Base-by-base conservation (phyloP, 2,329 filamentous ascomycete species). In the Corniculantispora saksenae region DNA sequence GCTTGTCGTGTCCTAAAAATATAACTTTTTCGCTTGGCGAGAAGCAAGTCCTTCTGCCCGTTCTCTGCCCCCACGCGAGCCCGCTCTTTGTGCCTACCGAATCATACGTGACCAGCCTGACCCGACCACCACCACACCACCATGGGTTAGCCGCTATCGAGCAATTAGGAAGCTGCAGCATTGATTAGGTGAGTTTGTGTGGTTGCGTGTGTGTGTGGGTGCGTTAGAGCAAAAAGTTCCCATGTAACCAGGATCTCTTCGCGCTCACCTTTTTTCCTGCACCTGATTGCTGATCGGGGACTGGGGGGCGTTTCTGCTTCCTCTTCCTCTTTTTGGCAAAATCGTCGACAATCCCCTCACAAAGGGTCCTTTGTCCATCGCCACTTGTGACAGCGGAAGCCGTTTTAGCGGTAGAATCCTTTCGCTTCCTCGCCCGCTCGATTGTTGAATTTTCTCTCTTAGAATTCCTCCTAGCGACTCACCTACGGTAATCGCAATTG, bases 121-220 rank as follows among this genome's bases (percentile, higher is more conserved):
- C 32, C n/a, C n/a, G 32, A 32, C 32, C 10, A 10, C 6, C 32
- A 6, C 6, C 51, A 59, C 43, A 47, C 38, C 40, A 32, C 40
- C 25, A 23, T 15, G 19, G 27, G 21, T n/a, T 23, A 25, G 57
- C 57, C 57, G 19, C 57, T 59, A 59, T 50, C 57, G 21, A 59
- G 29, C 43, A 59, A 59, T 50, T 50, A 59, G 57, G 57, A 59
- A 59, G 56, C 57, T 9, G 57, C 38, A 48, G 45, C 57, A 59
- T 59, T 25, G 56, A 29, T 38, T 40, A 32, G 19, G 32, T 10
- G 25, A 15, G 43, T 48, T 43, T 50, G 57, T 15, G 57, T 48
- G 56, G 27, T 25, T 50, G 56, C 19, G 32, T 9, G 40, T 50
- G 56, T 19, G 32, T 9, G 29, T 54, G 50, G 50, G 27, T 54